Evolutionary conservation across 2,329 filamentous ascomycete genomes (phyloP).

Genomic region (Aspergillus sp.): DNA sequence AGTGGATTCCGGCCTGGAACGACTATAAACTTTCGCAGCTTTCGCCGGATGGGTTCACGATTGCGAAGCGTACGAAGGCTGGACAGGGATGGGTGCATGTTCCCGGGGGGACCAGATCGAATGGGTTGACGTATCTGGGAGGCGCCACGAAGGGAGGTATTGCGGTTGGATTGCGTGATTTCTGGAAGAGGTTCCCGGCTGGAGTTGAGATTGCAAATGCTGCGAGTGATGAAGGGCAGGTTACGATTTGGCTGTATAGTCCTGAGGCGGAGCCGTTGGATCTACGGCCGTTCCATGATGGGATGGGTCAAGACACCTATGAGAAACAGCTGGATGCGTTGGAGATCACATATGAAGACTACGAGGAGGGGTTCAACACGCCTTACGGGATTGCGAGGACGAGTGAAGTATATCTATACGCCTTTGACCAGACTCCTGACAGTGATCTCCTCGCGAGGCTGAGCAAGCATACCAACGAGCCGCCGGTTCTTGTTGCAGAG

Average conservation of each 20-base stretch:
- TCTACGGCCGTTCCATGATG: constrained; percentile 59
- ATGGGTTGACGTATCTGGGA: constrained; percentile 60
- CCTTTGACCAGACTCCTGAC: constrained; percentile 53
- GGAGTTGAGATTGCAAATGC: constrained; percentile 57
- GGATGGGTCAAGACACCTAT: constrained; percentile 57
- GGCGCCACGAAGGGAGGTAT: constrained; percentile 59
- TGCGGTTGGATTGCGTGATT: constrained; percentile 58
- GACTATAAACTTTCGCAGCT: constrained; percentile 60
- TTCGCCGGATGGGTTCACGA: constrained; percentile 60
- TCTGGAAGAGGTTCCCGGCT: constrained; percentile 64
- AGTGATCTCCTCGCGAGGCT: constrained; percentile 35
- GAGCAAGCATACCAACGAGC: constrained; percentile 22
- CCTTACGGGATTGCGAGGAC: constrained; percentile 60
- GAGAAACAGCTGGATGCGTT: constrained; percentile 60
- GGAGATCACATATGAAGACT: constrained; percentile 65
- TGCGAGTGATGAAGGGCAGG: constrained; percentile 48
- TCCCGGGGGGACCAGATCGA: constrained; percentile 56
- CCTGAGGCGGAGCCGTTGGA: constrained; percentile 58
- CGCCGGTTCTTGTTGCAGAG: background rate
- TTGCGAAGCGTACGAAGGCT: constrained; percentile 60
- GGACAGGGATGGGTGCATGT: constrained; percentile 34
- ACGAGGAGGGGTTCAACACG: constrained; percentile 55
- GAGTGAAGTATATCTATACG: constrained; percentile 56
- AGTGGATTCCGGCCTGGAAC: constrained; percentile 60
- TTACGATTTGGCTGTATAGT: constrained; percentile 63